Evolutionary conservation across 352 stramenopile genomes (phyloP).

Genomic region (Pythium biforme): DNA sequence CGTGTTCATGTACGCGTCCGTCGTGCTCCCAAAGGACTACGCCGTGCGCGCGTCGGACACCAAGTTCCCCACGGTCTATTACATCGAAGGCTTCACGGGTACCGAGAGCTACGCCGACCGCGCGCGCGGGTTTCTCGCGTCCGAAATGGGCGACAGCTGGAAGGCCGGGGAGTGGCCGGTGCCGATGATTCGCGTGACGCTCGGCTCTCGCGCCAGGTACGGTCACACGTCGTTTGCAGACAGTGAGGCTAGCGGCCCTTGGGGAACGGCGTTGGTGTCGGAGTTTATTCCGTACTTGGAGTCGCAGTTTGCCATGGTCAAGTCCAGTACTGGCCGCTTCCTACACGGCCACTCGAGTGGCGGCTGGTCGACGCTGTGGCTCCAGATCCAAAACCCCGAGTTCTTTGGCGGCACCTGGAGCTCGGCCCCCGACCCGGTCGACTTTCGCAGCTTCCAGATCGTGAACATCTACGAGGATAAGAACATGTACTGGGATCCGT

Average conservation of each 20-base stretch:
- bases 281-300: conserved; percentile 75
- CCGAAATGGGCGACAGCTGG: conserved; percentile 62
- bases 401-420: conserved; percentile 80
- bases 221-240: conserved; percentile 79
- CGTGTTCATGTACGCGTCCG: conserved; percentile 64
- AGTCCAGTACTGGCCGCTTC: conserved; percentile 40
- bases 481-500: conserved; percentile 75
- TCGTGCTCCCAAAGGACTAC: conserved; percentile 65
- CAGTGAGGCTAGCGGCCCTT: conserved; percentile 59
- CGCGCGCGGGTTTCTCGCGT: conserved; percentile 58
- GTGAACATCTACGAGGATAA: conserved; percentile 69
- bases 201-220: conserved; percentile 74
- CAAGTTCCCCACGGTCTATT: conserved; percentile 68
- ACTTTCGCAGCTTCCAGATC: conserved; percentile 67
- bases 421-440: conserved; percentile 65
- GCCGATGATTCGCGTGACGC: conserved; percentile 69
- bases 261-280: conserved; percentile 59
- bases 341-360: conserved; percentile 75
- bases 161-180: conserved; percentile 48
- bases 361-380: conserved; percentile 68
- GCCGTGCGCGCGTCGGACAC: conserved; percentile 11
- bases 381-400: conserved; percentile 69
- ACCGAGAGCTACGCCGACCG: conserved; percentile 62
- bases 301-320: conserved; percentile 41
- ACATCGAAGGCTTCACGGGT: conserved; percentile 76